phyloP scores from a whole-genome alignment of 2,329 filamentous ascomycete genomes.

The Tolypocladium album region DNA sequence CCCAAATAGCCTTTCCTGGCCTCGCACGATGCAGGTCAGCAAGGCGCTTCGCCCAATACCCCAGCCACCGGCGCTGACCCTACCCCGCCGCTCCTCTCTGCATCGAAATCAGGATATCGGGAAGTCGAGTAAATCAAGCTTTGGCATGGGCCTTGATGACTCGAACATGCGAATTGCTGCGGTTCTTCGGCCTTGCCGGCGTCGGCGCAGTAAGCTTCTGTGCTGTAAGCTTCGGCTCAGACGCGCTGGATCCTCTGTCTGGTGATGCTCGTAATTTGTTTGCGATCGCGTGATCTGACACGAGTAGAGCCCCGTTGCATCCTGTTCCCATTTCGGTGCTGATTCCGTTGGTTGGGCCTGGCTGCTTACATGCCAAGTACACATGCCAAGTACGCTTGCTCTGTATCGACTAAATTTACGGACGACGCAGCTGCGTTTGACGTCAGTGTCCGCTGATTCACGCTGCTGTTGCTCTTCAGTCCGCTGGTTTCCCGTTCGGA shows the following conservation, averaged over 20 bases:
- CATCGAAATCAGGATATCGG: neutral
- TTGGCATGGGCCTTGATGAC: neutral
- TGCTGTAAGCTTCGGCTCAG: neutral
- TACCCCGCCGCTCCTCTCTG: neutral
- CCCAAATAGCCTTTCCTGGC: neutral
- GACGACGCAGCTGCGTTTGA: too few species aligned
- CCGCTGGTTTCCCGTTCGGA: neutral
- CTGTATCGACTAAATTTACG: neutral
- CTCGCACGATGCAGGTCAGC: neutral
- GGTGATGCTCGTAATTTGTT: too few species aligned
- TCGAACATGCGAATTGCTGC: neutral
- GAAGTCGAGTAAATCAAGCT: neutral
- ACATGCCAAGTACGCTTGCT: neutral
- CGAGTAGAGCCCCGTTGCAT: neutral
- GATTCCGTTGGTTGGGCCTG: neutral
- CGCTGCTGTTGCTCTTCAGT: neutral
- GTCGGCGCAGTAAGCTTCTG: neutral
- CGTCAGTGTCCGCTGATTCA: too few species aligned
- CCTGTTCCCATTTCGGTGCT: neutral
- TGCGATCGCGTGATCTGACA: neutral
- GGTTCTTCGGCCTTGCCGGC: neutral
- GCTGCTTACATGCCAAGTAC: neutral
- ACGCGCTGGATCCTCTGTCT: neutral
- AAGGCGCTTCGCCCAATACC: neutral
- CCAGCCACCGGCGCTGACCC: neutral